Evolutionary conservation across 2,329 filamentous ascomycete species (phyloP).

Genomic region (Trichoderma atroviride): DNA sequence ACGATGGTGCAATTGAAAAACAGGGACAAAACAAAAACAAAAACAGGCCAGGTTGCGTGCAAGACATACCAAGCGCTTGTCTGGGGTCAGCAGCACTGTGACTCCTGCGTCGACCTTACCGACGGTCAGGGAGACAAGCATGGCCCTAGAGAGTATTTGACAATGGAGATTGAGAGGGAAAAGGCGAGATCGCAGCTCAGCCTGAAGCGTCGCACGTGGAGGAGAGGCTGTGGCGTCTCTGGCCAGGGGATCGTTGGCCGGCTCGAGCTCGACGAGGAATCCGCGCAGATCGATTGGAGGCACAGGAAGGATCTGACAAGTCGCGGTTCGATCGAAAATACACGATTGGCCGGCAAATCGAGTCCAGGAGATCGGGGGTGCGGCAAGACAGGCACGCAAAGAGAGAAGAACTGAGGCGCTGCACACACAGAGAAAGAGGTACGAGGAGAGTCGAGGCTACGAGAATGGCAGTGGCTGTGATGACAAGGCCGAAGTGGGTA

Average conservation of each 20-base stretch:
- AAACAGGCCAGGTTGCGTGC: constrained; percentile 13
- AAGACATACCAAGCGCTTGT: constrained; percentile 84
- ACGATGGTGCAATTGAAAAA: background rate
- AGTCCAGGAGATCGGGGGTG: background rate
- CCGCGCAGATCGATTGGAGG: background rate
- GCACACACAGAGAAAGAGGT: background rate
- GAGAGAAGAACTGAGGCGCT: background rate
- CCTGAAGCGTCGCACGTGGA: background rate
- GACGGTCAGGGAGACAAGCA: constrained; percentile 97
- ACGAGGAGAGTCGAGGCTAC: background rate
- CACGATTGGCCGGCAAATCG: background rate
- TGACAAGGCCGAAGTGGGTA: constrained; percentile 23
- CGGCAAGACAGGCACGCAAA: background rate
- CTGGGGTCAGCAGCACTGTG: constrained; percentile 92
- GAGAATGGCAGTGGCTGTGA: constrained; percentile 3
- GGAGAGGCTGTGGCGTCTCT: constrained; percentile 3
- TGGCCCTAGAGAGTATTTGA: constrained; percentile 42
- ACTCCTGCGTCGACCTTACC: constrained; percentile 99
- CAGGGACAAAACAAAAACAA: background rate
- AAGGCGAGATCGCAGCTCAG: background rate
- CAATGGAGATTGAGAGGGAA: background rate
- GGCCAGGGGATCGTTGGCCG: background rate
- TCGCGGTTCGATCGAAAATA: background rate
- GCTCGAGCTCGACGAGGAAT: background rate
- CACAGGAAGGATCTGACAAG: background rate